Evolutionary conservation across 2,329 filamentous ascomycete species (phyloP).

Genomic region (Talaromyces sp.): DNA sequence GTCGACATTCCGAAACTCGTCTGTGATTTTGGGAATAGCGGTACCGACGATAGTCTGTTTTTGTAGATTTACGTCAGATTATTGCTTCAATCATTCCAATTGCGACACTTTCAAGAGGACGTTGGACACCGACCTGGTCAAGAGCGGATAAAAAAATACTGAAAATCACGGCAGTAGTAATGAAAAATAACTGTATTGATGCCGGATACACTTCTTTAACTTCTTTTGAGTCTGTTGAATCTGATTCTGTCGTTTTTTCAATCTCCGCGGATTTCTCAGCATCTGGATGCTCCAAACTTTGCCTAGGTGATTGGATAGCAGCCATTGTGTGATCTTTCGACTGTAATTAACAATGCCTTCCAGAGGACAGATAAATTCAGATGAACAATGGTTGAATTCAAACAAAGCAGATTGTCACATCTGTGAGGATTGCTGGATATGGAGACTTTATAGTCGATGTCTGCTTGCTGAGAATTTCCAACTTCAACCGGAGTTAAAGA

Average conservation of each 20-base stretch:
- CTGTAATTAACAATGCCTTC: not conserved
- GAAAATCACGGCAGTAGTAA: conserved; percentile 1
- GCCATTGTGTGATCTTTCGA: not conserved
- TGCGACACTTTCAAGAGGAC: not conserved
- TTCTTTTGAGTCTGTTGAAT: not conserved
- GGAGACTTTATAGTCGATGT: not conserved
- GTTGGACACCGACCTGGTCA: not conserved
- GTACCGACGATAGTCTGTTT: conserved; percentile 5
- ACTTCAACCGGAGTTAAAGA: not conserved
- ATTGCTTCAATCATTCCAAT: not conserved
- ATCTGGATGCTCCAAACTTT: not conserved
- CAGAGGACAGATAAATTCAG: not conserved
- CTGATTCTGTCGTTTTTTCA: not conserved
- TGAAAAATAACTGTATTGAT: not conserved
- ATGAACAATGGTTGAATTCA: not conserved
- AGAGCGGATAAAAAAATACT: conserved; percentile 4
- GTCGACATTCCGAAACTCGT: conserved; percentile 1
- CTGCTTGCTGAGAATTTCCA: not conserved
- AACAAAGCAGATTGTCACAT: not conserved
- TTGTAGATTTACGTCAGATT: not conserved
- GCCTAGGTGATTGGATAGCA: not conserved
- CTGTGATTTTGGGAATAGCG: conserved; percentile 10
- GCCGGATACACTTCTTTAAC: not conserved
- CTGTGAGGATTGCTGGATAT: not conserved
- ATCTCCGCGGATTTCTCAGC: not conserved